Percentiles rank a stretch among this genome's conserved stretches.
Conservation (phyloP, 257 asterid genomes). For the Nicotiana sylvestris region DNA sequence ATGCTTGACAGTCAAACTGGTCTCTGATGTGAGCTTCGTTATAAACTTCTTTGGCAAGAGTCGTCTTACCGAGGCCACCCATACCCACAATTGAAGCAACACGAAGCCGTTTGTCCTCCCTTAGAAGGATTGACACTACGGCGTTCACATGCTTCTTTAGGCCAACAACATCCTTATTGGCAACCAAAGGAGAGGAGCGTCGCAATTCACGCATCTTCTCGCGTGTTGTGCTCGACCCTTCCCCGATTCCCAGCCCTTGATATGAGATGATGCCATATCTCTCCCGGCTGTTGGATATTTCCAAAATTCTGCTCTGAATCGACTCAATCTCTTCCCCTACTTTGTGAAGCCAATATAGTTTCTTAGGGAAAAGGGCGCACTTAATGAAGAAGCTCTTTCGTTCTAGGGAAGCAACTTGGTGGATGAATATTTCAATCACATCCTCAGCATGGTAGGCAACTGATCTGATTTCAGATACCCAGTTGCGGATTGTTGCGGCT, state of each 20-base stretch:
- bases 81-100: slow-evolving; percentile 16
- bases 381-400: neutral
- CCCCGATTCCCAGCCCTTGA: neutral
- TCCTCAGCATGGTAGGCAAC: slow-evolving; percentile 27
- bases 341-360: neutral
- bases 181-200: neutral
- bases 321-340: slow-evolving; percentile 10
- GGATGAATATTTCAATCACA: slow-evolving; percentile 12
- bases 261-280: slow-evolving; percentile 10
- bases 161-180: slow-evolving; percentile 14
- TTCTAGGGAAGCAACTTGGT: slow-evolving; percentile 2
- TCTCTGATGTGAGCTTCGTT: neutral
- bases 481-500: neutral
- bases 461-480: slow-evolving; percentile 25
- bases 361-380: neutral
- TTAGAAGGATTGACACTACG: neutral
- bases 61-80: slow-evolving; percentile 8
- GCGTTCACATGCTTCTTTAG: neutral
- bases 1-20: slow-evolving; percentile 11
- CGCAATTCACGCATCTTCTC: neutral
- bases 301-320: neutral
- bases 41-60: slow-evolving; percentile 16
- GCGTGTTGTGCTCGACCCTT: neutral
- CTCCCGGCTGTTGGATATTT: neutral
- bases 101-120: neutral